Evolutionary conservation across 2,329 filamentous ascomycete species (phyloP), one percentile per base, ranked within the genome.

Genomic region (Verticillium isaacii): DNA sequence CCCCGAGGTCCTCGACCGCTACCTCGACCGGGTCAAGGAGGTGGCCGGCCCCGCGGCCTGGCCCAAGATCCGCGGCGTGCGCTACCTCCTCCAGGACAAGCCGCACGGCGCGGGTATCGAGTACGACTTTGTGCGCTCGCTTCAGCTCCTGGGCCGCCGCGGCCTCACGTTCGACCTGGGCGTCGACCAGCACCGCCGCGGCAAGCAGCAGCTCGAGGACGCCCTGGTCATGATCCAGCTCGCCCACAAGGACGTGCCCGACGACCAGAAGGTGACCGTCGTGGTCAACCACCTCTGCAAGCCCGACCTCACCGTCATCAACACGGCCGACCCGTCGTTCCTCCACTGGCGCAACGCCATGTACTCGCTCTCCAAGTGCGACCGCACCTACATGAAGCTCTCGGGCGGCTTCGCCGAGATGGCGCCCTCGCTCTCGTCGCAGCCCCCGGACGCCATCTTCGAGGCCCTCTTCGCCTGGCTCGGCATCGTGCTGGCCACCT

Each of bases 271-370:
- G 69, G 85, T 89, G 37, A 82, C 80, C 0, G 85, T 93, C 69
- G 81, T 96, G 59, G 77, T 96, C 67, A 92, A 97, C 74, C 93
- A 97, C 76, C 84, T 97, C 67, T 93, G 92, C 83, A 97, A 97
- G 77, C 93, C 93, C 1, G 87, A 94, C 73, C 79, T 96, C 32
- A 81, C 82, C 36, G 81, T 90, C 68, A 80, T 82, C 77, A 88
- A 84, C 72, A 81, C 78, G 57, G 79, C 74, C 39, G 82, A 87
- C 69, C 78, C 82, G 1, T 79, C 82, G 32, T 93, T 90, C 73
- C 74, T 83, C 61, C 83, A 84, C 61, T 96, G 92, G 91, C 85
- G 85, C 61, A 80, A 82, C 15, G 82, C 86, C 64, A 86, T 96
- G 70, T 85, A 85, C 68, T 80, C 83, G 9, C 86, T 96, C 69